Evolutionary conservation across 2,329 filamentous ascomycete species (phyloP).

Genomic region (Neonectria faginata): DNA sequence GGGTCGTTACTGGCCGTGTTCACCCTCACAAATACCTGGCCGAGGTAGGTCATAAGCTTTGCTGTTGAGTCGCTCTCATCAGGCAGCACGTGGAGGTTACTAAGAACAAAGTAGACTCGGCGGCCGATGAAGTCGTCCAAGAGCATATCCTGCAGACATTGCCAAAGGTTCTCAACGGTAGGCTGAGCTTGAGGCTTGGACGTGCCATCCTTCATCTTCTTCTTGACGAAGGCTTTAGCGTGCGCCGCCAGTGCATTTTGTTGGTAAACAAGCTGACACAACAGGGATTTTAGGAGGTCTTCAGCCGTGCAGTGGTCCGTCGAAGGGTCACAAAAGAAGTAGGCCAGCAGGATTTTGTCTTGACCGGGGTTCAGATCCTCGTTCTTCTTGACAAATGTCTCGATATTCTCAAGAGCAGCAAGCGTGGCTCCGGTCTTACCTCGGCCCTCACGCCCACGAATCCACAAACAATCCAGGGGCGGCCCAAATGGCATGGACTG

Average conservation of each 20-base stretch:
- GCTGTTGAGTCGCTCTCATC: conserved; percentile 43
- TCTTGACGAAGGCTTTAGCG: conserved; percentile 50
- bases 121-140: conserved; percentile 42
- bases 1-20: background rate
- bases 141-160: conserved; percentile 56
- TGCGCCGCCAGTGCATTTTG: conserved; percentile 51
- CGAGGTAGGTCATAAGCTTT: conserved; percentile 23
- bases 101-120: conserved; percentile 55
- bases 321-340: conserved; percentile 56
- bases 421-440: conserved; percentile 57
- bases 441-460: conserved; percentile 55
- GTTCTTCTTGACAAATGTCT: conserved; percentile 28
- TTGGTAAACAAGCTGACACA: conserved; percentile 53
- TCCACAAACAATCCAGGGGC: conserved; percentile 51
- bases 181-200: conserved; percentile 23
- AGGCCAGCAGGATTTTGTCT: conserved; percentile 48
- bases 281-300: conserved; percentile 55
- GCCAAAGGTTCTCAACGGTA: conserved; percentile 49
- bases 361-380: conserved; percentile 40
- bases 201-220: conserved; percentile 22
- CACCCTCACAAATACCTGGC: conserved; percentile 4
- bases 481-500: background rate
- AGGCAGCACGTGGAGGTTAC: conserved; percentile 55
- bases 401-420: conserved; percentile 53
- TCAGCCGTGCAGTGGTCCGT: conserved; percentile 55